These are phyloP conservation scores for Camellia granthamiana DNA, from an alignment of 148 eudicot genomes.

Conservation along the genomic window DNA sequence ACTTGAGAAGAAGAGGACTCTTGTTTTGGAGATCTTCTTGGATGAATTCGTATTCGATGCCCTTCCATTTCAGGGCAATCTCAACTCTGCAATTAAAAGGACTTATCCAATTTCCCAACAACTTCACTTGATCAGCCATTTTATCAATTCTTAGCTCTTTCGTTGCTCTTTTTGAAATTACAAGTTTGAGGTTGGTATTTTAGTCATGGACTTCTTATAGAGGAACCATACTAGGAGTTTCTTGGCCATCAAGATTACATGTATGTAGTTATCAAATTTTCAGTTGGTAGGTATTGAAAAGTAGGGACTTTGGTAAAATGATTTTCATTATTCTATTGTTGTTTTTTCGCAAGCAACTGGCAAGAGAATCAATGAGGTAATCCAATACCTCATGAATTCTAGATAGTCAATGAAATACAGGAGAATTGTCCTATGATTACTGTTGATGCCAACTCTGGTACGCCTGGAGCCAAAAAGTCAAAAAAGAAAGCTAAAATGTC, in stretches of 20 bases:
- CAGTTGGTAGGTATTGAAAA: background rate
- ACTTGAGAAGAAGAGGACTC: constrained; percentile 23
- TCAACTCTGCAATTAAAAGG: constrained; percentile 26
- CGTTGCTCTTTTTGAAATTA: background rate
- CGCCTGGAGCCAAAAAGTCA: too few species aligned
- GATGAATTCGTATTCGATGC: constrained; percentile 26
- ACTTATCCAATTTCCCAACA: constrained; percentile 17
- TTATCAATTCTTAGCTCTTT: background rate
- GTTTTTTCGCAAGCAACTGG: too few species aligned
- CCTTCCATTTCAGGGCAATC: constrained; percentile 30
- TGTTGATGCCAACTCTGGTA: too few species aligned
- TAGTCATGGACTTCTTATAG: background rate
- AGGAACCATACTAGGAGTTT: background rate
- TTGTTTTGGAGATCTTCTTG: constrained; percentile 25
- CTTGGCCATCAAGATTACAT: background rate
- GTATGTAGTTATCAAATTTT: background rate
- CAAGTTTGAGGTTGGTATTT: background rate
- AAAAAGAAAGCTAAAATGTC: too few species aligned
- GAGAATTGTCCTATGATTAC: too few species aligned
- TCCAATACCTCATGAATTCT: too few species aligned
- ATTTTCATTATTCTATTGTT: too few species aligned
- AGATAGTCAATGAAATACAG: too few species aligned
- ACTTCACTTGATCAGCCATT: constrained; percentile 24
- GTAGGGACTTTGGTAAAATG: too few species aligned
- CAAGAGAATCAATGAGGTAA: too few species aligned